These are phyloP conservation scores for Uromyces viciae-fabae DNA, from an alignment of 1,284 basidiomycete genomes.

Conservation along the genomic window DNA sequence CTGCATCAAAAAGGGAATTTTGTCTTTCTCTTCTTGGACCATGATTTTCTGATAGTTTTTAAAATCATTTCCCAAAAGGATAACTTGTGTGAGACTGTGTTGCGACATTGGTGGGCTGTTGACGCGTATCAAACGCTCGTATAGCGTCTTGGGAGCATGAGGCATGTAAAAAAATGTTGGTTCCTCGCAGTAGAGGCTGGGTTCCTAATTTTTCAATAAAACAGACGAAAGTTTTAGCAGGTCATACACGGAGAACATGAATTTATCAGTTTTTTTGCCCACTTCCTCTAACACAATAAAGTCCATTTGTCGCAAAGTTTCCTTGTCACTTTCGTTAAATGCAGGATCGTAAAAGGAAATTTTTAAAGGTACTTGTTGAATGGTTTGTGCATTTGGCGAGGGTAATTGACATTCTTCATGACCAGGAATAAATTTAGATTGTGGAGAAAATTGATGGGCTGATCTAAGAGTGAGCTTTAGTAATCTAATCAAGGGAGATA, in stretches of 20 bases:
- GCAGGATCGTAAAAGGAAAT: conserved; percentile 36
- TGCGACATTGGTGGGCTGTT: background rate
- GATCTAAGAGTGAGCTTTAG: background rate
- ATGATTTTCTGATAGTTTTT: conserved; percentile 20
- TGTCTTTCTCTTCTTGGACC: conserved; percentile 30
- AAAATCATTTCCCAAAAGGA: conserved; percentile 32
- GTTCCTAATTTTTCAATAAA: conserved; percentile 24
- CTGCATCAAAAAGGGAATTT: background rate
- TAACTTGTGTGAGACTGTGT: background rate
- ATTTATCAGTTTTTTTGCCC: background rate
- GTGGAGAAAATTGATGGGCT: background rate
- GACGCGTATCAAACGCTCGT: background rate
- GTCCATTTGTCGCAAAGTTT: conserved; percentile 11
- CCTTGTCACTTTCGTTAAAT: conserved; percentile 30
- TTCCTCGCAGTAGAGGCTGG: conserved; percentile 15
- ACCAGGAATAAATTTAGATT: background rate
- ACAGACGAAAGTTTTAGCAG: too few species aligned
- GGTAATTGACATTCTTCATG: background rate
- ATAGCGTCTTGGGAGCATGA: conserved; percentile 30
- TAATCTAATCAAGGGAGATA: too few species aligned
- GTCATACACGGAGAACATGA: background rate
- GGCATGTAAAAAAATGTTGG: conserved; percentile 41
- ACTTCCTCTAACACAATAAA: conserved; percentile 25
- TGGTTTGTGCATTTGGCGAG: background rate
- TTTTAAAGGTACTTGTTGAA: background rate